Conservation (phyloP, 106 monocot species). For the Platanthera guangdongensis region DNA sequence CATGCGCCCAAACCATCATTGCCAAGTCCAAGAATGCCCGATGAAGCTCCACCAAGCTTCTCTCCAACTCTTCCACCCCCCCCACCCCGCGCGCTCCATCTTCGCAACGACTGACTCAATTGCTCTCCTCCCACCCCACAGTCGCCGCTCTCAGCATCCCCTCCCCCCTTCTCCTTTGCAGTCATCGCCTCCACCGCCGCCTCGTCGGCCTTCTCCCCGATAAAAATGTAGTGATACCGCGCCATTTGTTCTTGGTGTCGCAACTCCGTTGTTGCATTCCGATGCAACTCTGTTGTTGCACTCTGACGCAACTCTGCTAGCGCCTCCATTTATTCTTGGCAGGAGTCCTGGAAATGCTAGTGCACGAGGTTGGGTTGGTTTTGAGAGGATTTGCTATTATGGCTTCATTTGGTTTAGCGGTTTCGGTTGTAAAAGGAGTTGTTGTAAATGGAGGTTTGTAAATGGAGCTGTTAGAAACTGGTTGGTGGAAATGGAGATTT, state of each 20-base stretch:
- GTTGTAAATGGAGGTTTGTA: too few species aligned
- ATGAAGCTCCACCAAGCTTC: constrained; percentile 64
- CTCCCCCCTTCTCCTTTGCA: constrained; percentile 54
- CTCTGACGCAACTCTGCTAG: constrained; percentile 40
- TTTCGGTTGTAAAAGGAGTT: too few species aligned
- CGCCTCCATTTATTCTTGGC: constrained; percentile 51
- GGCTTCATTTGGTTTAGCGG: too few species aligned
- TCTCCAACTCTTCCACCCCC: constrained; percentile 56
- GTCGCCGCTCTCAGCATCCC: constrained; percentile 56
- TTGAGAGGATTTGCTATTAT: too few species aligned
- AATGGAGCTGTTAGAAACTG: too few species aligned
- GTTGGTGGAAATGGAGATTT: too few species aligned
- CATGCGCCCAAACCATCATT: constrained; percentile 64
- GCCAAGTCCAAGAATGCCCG: constrained; percentile 92
- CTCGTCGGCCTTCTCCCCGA: constrained; percentile 58
- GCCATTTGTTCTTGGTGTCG: constrained; percentile 51
- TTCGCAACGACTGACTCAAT: constrained; percentile 50
- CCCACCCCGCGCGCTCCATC: constrained; percentile 59
- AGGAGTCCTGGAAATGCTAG: too few species aligned
- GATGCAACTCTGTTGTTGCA: constrained; percentile 28
- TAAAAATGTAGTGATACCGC: constrained; percentile 66
- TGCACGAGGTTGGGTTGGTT: too few species aligned
- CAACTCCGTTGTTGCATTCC: constrained; percentile 24
- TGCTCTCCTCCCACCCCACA: constrained; percentile 46
- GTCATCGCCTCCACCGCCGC: constrained; percentile 43